These are phyloP conservation scores for Magnusiomyces tetraspermus DNA, from an alignment of 1,139 yeast species.

Conservation along the genomic window DNA sequence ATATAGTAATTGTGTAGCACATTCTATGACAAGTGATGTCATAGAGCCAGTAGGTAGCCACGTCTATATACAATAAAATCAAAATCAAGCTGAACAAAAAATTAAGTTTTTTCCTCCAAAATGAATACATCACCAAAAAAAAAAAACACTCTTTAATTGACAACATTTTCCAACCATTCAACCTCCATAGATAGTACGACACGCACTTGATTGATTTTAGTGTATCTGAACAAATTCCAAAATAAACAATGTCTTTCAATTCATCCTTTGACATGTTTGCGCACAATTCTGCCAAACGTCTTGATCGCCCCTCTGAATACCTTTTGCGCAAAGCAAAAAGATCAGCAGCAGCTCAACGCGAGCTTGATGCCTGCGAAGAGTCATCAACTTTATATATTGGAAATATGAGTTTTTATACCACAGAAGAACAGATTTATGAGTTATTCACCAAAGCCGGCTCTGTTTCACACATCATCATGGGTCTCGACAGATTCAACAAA, in stretches of 20 bases:
- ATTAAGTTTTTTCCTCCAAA: too few relatives aligned
- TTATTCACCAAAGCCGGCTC: constrained; percentile 59
- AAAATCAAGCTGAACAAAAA: too few relatives aligned
- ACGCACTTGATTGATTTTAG: too few relatives aligned
- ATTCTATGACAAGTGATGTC: too few relatives aligned
- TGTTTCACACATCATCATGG: constrained; percentile 78
- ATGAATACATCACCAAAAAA: too few relatives aligned
- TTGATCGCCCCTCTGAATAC: constrained; percentile 72
- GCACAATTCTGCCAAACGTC: constrained; percentile 48
- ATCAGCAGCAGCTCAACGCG: constrained; percentile 38
- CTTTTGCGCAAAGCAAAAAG: constrained; percentile 59
- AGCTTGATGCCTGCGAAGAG: constrained; percentile 51
- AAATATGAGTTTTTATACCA: constrained; percentile 72
- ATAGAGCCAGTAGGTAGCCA: too few relatives aligned
- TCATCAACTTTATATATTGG: constrained; percentile 83
- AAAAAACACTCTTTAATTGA: too few relatives aligned
- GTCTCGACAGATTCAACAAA: constrained; percentile 74
- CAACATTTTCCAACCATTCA: too few relatives aligned
- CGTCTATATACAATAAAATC: too few relatives aligned
- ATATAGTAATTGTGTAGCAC: too few relatives aligned
- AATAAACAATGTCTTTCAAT: neutral
- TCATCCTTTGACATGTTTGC: neutral
- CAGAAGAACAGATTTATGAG: constrained; percentile 89
- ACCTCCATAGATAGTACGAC: too few relatives aligned
- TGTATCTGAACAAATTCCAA: too few relatives aligned